These are phyloP conservation scores for Dactylellina parvicollis DNA, from an alignment of 2,329 filamentous ascomycete genomes.

Conservation along the genomic window DNA sequence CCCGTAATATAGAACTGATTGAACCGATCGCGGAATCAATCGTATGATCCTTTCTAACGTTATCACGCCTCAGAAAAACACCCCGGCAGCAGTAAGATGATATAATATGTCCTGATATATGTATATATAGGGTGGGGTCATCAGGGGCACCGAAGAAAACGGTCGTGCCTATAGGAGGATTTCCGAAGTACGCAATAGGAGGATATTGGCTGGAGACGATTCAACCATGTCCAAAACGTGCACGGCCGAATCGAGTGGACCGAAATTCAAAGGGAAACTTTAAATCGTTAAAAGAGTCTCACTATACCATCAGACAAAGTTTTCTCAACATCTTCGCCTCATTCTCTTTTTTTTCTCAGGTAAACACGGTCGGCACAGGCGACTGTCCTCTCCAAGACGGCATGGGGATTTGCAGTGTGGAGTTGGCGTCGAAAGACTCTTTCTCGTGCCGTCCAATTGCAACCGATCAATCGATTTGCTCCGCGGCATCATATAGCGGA, in stretches of 20 bases:
- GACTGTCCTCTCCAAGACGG: not conserved
- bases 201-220: not conserved
- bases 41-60: not conserved
- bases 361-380: slow-evolving; percentile 18
- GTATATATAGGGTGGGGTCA: not conserved
- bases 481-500: too few species aligned
- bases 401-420: not conserved
- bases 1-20: not conserved
- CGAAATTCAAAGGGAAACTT: not conserved
- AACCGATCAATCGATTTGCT: too few species aligned
- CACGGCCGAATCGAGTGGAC: not conserved
- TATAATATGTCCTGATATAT: not conserved
- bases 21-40: too few species aligned
- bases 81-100: not conserved
- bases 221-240: slow-evolving; percentile 5
- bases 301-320: not conserved
- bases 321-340: too few species aligned
- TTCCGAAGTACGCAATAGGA: slow-evolving; percentile 1
- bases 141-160: not conserved
- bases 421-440: not conserved
- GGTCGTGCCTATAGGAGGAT: not conserved
- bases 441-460: not conserved
- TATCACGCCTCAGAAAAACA: not conserved
- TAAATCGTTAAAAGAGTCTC: slow-evolving; percentile 7
- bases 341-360: slow-evolving; percentile 16